These are phyloP conservation scores for Fusarium citri DNA, from an alignment of 2,329 filamentous ascomycete genomes.

Conservation along the genomic window DNA sequence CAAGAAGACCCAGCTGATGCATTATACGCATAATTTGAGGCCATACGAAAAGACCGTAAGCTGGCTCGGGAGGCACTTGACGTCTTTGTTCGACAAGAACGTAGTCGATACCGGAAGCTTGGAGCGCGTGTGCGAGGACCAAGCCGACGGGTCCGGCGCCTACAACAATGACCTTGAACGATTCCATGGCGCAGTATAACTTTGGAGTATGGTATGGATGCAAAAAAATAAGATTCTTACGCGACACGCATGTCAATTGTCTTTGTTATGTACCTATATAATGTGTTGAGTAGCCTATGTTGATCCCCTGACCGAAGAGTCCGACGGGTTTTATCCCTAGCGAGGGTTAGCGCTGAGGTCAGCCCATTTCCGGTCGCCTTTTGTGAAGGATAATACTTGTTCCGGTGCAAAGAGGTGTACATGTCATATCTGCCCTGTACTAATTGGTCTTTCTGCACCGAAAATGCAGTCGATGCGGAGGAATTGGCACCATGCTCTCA, in stretches of 20 bases:
- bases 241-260: background rate
- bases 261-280: background rate
- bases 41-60: slow-evolving; percentile 27
- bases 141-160: slow-evolving; percentile 24
- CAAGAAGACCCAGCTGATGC: slow-evolving; percentile 17
- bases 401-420: background rate
- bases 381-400: background rate
- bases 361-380: background rate
- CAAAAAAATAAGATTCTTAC: background rate
- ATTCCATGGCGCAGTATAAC: background rate
- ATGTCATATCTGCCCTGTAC: background rate
- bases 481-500: background rate
- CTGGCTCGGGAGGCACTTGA: slow-evolving; percentile 17
- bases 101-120: slow-evolving; percentile 18
- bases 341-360: background rate
- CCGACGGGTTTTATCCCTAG: slow-evolving; percentile 3
- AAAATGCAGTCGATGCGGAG: background rate
- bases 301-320: background rate
- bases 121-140: slow-evolving; percentile 17
- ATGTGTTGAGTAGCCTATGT: background rate
- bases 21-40: slow-evolving; percentile 26
- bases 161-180: slow-evolving; percentile 26
- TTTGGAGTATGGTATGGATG: background rate
- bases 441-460: rapidly evolving
- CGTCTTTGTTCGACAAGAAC: slow-evolving; percentile 25